These are phyloP conservation scores for Irpex rosettiformis DNA, from an alignment of 1,284 basidiomycete genomes.

Conservation along the genomic window DNA sequence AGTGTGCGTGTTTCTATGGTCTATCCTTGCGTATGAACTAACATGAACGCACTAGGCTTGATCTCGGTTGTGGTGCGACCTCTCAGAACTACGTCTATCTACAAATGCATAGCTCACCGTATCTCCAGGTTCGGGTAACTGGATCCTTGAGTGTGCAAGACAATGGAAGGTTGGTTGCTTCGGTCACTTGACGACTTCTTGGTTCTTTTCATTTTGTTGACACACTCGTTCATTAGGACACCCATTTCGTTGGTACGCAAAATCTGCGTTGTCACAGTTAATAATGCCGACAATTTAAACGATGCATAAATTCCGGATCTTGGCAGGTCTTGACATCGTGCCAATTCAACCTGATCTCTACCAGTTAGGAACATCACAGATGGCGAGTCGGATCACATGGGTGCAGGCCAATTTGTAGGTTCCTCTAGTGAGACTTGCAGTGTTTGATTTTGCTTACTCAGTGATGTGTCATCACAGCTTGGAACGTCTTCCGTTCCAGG, in stretches of 20 bases:
- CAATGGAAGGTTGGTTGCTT: conserved; percentile 52
- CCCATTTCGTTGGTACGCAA: conserved; percentile 55
- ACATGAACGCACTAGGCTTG: conserved; percentile 39
- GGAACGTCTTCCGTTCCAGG: conserved; percentile 61
- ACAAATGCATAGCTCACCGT: background rate
- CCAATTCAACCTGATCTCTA: conserved; percentile 63
- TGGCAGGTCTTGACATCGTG: conserved; percentile 61
- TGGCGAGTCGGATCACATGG: conserved; percentile 62
- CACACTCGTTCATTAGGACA: conserved; percentile 34
- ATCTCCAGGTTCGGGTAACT: conserved; percentile 54
- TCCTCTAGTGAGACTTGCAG: background rate
- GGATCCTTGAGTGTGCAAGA: conserved; percentile 60
- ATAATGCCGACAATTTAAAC: background rate
- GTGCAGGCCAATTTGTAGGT: conserved; percentile 67
- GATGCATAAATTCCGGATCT: background rate
- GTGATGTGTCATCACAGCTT: conserved; percentile 38
- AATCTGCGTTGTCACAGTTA: background rate
- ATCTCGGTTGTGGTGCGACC: conserved; percentile 65
- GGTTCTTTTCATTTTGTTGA: background rate
- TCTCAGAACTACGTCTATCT: conserved; percentile 3
- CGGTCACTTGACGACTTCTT: conserved; percentile 20
- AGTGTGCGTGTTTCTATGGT: conserved; percentile 45
- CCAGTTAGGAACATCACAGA: conserved; percentile 48
- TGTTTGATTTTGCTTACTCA: conserved; percentile 10
- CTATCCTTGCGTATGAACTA: conserved; percentile 9